Base-by-base conservation (phyloP, 306 rosid species). In the Vachellia pachyceras region DNA sequence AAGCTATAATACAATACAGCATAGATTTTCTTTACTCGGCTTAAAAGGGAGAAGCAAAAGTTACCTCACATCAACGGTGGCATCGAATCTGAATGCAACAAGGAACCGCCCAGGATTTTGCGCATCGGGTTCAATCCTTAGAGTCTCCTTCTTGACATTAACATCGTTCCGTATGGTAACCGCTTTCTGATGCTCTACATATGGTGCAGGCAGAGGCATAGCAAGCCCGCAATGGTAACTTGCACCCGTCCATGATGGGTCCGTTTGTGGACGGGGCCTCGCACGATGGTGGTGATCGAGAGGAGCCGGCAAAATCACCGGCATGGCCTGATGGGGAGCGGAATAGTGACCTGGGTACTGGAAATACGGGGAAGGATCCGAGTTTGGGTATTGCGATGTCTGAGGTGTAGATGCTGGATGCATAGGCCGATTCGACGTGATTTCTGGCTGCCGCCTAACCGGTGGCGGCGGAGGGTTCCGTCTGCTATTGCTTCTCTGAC, bases 141-240 rank as follows among this genome's bases (percentile, higher is more conserved):
- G 80, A 71, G 81, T 85, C 81, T 90, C 97, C 84, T 85, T 91
- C 90, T 90, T 91, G 64, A 91, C 82, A 79, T 91, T 90, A 29
- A 91, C 92, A 82, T 90, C 94, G 46, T 88, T 91, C 42, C 94
- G 76, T 49, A 91, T 86, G 22, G 92, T 91, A 49, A 88, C 90
- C 25, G 94, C 97, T 82, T 90, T 91, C 92, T 90, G 94, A 23
- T 91, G 89, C 86, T 91, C 97, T 23, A 91, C 87, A 46, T 76
- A 84, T 1, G 91, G 91, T 33, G 82, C 35, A 57, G 82, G 97
- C 2, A 79, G 85, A 39, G 81, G 75, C 89, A 88, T 69, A 5
- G 80, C 73, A 6, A 94, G 88, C 7, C 90, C 91, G 54, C 84
- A 85, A 36, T 90, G 92, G 84, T 89, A 88, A 75, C 87, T 79